Conservation (phyloP, 2,329 filamentous ascomycete genomes). For the Xylariomycetidae sp. region DNA sequence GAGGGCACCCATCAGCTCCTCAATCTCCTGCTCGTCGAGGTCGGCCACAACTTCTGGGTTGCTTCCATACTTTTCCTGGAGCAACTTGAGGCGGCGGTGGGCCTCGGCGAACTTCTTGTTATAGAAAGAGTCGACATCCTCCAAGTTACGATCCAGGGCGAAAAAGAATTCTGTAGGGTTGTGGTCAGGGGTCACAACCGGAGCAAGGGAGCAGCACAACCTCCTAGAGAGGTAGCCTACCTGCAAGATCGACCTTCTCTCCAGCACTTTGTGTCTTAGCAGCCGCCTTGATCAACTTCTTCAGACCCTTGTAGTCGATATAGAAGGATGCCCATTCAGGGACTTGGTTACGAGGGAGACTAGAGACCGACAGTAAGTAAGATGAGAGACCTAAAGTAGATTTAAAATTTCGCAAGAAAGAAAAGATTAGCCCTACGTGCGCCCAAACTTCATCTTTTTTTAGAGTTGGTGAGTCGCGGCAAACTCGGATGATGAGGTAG, state of each 20-base stretch:
- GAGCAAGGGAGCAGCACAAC: slow-evolving; percentile 21
- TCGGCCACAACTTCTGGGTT: slow-evolving; percentile 63
- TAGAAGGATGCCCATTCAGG: slow-evolving; percentile 82
- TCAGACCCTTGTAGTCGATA: slow-evolving; percentile 87
- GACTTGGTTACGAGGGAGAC: slow-evolving; percentile 75
- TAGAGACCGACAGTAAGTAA: slow-evolving; percentile 28
- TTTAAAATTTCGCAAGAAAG: background rate
- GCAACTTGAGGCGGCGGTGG: slow-evolving; percentile 74
- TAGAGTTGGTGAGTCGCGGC: no score
- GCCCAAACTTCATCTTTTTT: slow-evolving; percentile 56
- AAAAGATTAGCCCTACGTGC: slow-evolving; percentile 42
- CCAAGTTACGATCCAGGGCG: slow-evolving; percentile 91
- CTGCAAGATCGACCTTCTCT: slow-evolving; percentile 80
- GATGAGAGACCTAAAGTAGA: background rate
- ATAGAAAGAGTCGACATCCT: slow-evolving; percentile 95
- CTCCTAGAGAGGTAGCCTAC: slow-evolving; percentile 48
- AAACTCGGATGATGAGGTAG: no score
- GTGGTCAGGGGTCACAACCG: slow-evolving; percentile 33
- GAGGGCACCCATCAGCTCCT: slow-evolving; percentile 86
- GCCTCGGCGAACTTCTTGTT: slow-evolving; percentile 91
- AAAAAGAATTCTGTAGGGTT: slow-evolving; percentile 81
- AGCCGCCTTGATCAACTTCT: slow-evolving; percentile 89
- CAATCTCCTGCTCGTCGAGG: slow-evolving; percentile 81
- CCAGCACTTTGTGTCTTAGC: slow-evolving; percentile 61
- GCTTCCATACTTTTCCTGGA: slow-evolving; percentile 83